Evolutionary conservation across 208 protist species (phyloP), one percentile per base, ranked within the genome.

Genomic region (Trypanosoma avium): DNA sequence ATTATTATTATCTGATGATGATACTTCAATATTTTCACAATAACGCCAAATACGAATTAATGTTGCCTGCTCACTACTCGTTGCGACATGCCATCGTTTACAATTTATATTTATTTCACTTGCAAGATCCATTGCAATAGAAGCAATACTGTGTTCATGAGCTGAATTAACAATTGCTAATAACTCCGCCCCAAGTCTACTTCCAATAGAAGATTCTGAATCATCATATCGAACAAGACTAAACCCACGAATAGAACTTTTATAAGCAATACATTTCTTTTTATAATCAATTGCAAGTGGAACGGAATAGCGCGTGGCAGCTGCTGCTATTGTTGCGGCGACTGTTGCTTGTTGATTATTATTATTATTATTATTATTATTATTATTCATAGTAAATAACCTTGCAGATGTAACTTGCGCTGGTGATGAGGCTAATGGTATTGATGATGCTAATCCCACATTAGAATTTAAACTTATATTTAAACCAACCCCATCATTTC

Each of bases 201-300:
- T 59, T 10, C 27, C 21, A 0, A 57, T 19, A 24, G 69, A 69
- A 0, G 63, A 52, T 12, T 64, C 67, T 2, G 77, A 70, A 35
- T 64, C 46, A 61, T 86, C 46, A 61, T 86, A 89, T 33, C 68
- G 76, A 36, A 78, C 45, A 3, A 89, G 67, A 29, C 75, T 71
- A 58, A 90, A 90, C 12, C 75, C 79, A 7, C 27, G 55, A 10
- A 46, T 26, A 1, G 62, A 74, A 17, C 48, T 61, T 21, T 71
- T 66, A 17, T 81, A 56, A 7, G 71, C 58, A 10, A 90, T 8
- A 22, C 73, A 66, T 56, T 58, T 87, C 26, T 64, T 67, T 4
- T 61, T 72, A 50, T 84, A 86, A 67, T 86, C 77, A 27, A 90
- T 70, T 4, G 48, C 55, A 32, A 63, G 42, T 27, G 54, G 68